Evolutionary conservation across 352 stramenopile genomes (phyloP).

Genomic region (Lagenidium sp.): DNA sequence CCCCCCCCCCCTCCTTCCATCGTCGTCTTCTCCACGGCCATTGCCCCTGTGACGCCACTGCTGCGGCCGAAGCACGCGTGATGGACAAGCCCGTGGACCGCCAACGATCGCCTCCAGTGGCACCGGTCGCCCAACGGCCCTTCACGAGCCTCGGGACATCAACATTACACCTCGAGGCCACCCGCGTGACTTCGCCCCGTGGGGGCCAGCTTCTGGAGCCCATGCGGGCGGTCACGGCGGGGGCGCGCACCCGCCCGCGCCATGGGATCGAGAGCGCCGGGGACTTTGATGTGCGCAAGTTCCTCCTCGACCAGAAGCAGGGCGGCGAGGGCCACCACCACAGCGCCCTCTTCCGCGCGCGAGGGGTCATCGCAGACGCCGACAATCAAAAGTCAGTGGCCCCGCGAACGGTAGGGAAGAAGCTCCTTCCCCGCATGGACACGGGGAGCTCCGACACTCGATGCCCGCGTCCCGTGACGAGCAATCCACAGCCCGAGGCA

Average conservation of each 20-base stretch:
- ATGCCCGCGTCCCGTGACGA: background rate
- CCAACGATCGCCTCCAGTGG: too few species aligned
- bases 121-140: too few species aligned
- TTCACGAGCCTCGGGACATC: conserved; percentile 31
- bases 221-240: background rate
- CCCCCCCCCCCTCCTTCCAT: too few species aligned
- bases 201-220: conserved; percentile 4
- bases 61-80: too few species aligned
- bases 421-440: background rate
- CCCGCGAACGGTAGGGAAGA: background rate
- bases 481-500: background rate
- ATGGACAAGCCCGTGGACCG: too few species aligned
- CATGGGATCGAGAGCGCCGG: background rate
- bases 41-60: too few species aligned
- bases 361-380: conserved; percentile 3
- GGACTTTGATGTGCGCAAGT: conserved; percentile 58
- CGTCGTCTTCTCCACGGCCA: too few species aligned
- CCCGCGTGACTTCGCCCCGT: background rate
- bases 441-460: background rate
- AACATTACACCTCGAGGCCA: conserved; percentile 19
- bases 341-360: conserved; percentile 45
- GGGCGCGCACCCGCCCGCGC: background rate
- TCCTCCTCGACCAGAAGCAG: conserved; percentile 53
- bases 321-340: conserved; percentile 33
- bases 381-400: conserved; percentile 6